Percentiles rank a stretch among this genome's conserved stretches.
These are phyloP conservation scores for Ploettnerulaceae sp. DNA, from an alignment of 2,329 filamentous ascomycete species.

Conservation along the genomic window DNA sequence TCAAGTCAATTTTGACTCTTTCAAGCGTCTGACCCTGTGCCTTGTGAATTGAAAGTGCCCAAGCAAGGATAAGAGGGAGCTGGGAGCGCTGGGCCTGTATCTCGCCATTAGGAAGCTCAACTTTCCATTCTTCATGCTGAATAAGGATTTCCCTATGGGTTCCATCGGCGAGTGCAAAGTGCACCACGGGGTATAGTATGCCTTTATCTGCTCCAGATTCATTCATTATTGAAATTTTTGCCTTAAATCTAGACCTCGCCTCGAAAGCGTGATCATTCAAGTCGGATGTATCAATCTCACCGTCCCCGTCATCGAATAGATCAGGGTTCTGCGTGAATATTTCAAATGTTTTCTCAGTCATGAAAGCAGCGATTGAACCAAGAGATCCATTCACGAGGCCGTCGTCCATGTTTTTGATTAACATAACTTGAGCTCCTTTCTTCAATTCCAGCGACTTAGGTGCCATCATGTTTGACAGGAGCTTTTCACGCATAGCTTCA, in stretches of 20 bases:
- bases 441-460: constrained; percentile 77
- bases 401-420: constrained; percentile 99
- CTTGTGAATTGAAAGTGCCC: constrained; percentile 97
- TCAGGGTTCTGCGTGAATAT: constrained; percentile 54
- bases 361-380: constrained; percentile 78
- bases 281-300: constrained; percentile 43
- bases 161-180: constrained; percentile 76
- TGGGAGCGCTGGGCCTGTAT: constrained; percentile 82
- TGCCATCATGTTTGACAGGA: constrained; percentile 90
- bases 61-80: constrained; percentile 85
- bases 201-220: constrained; percentile 39
- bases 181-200: constrained; percentile 73
- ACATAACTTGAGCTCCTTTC: constrained; percentile 92
- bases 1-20: constrained; percentile 88
- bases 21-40: constrained; percentile 88
- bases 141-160: constrained; percentile 72
- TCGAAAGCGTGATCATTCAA: constrained; percentile 39
- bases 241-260: constrained; percentile 39
- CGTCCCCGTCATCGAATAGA: constrained; percentile 45
- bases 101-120: constrained; percentile 92
- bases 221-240: constrained; percentile 40
- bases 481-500: constrained; percentile 62
- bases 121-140: constrained; percentile 88
- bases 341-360: constrained; percentile 61
- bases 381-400: constrained; percentile 90